Evolutionary conservation across 2,329 filamentous ascomycete genomes (phyloP).

Genomic region (Tothia fuscella): DNA sequence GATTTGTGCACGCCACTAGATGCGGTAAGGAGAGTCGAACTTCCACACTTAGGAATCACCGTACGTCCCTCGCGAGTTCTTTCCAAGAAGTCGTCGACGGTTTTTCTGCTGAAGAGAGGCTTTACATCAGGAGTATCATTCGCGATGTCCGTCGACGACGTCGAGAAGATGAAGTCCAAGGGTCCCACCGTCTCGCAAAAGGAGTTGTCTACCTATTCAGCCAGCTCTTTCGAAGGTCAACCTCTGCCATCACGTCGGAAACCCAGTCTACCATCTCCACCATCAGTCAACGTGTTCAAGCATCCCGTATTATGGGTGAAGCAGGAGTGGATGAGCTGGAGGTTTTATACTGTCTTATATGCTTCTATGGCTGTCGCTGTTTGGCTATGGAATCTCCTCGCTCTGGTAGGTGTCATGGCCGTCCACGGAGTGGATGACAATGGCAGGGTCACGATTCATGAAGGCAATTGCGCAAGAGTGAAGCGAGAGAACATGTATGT

Average conservation of each 20-base stretch:
- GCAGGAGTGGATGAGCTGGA: conserved; percentile 8
- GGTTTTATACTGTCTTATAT: conserved; percentile 10
- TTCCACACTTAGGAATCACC: neutral
- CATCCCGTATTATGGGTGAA: conserved; percentile 7
- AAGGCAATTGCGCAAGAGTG: conserved; percentile 9
- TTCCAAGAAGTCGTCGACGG: neutral
- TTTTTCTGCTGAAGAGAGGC: neutral
- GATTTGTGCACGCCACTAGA: neutral
- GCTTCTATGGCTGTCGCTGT: conserved; percentile 5
- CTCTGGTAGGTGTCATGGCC: neutral
- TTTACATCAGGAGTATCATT: neutral
- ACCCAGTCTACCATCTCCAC: neutral
- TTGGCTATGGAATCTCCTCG: conserved; percentile 1
- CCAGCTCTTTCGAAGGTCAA: neutral
- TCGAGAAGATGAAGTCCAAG: no score
- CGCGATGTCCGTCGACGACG: neutral
- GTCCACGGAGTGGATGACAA: conserved; percentile 1
- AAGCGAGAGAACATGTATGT: conserved; percentile 3
- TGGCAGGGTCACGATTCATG: conserved; percentile 5
- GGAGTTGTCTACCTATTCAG: neutral
- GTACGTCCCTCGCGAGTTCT: neutral
- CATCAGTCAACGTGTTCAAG: conserved; percentile 5
- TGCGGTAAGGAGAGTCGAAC: neutral
- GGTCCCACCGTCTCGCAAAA: no score
- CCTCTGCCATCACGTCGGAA: neutral